Percentiles rank a stretch among this genome's conserved stretches.
Conservation (phyloP, 1,284 basidiomycete genomes). For the Microbotryum scabiosae region DNA sequence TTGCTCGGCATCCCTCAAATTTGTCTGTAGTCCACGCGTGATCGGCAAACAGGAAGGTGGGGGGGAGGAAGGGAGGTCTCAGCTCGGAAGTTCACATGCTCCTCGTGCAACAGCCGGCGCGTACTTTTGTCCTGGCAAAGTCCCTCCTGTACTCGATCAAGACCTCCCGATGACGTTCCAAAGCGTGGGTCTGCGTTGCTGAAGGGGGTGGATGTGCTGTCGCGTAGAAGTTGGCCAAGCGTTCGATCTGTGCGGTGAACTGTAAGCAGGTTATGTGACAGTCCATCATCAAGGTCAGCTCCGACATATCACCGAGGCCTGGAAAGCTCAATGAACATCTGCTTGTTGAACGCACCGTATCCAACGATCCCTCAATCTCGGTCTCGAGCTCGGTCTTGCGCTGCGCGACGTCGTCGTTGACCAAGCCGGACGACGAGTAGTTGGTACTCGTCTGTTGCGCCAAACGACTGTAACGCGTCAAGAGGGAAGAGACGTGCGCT, state of each 20-base stretch:
- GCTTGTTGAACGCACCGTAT: constrained; percentile 55
- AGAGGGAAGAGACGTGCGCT: constrained; percentile 60
- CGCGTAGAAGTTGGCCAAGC: constrained; percentile 21
- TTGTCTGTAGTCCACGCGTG: constrained; percentile 49
- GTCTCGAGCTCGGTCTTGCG: constrained; percentile 47
- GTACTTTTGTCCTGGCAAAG: constrained; percentile 69
- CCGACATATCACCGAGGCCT: background rate
- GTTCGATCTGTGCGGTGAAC: constrained; percentile 22
- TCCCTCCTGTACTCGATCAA: constrained; percentile 81
- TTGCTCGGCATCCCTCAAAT: constrained; percentile 74
- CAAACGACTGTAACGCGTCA: constrained; percentile 78
- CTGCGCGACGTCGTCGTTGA: constrained; percentile 50
- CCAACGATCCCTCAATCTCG: constrained; percentile 78
- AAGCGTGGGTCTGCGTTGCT: constrained; percentile 74
- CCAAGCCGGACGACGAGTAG: constrained; percentile 32
- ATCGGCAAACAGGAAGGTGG: background rate
- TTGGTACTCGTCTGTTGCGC: constrained; percentile 60
- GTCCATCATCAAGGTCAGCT: background rate
- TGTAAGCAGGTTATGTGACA: background rate
- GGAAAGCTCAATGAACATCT: constrained; percentile 10
- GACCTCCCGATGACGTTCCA: constrained; percentile 83
- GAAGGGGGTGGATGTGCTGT: constrained; percentile 56
- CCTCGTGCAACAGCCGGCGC: no score
- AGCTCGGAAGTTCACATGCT: background rate
- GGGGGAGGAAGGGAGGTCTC: background rate